phyloP scores from a whole-genome alignment of 192 early-diverging fungal species.

The Coemansia sp. region DNA sequence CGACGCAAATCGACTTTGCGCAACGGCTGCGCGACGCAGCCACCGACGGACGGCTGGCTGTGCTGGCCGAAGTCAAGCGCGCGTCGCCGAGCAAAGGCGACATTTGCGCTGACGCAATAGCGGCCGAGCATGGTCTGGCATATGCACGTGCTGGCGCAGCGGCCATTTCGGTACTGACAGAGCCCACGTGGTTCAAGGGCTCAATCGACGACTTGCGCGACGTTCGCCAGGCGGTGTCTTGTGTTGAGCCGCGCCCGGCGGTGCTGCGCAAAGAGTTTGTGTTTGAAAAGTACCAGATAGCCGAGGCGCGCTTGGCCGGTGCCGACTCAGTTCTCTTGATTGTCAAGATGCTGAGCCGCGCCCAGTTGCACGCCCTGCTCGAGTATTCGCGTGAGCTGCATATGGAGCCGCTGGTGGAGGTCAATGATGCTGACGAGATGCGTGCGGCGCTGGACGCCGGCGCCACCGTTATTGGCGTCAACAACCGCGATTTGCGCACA shows the following conservation, averaged over 20 bases:
- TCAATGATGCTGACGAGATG: constrained; percentile 91
- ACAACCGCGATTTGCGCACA: constrained; percentile 96
- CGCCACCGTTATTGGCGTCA: constrained; percentile 91
- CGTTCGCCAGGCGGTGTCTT: constrained; percentile 70
- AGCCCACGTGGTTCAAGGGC: constrained; percentile 99
- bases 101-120: constrained; percentile 79
- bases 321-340: constrained; percentile 96
- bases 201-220: constrained; percentile 85
- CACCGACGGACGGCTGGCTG: constrained; percentile 53
- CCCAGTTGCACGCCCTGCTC: constrained; percentile 67
- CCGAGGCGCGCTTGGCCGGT: constrained; percentile 91
- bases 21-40: constrained; percentile 55
- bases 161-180: constrained; percentile 96
- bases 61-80: constrained; percentile 98
- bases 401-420: constrained; percentile 99
- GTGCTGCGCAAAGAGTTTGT: constrained; percentile 98
- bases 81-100: constrained; percentile 95
- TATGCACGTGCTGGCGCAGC: constrained; percentile 90
- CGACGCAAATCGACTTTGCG: constrained; percentile 75
- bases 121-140: constrained; percentile 77
- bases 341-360: constrained; percentile 83
- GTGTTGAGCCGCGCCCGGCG: constrained; percentile 63
- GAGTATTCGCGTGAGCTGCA: constrained; percentile 71
- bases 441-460: constrained; percentile 73
- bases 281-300: constrained; percentile 91